Conservation (phyloP, 371 early-diverging fungal species). For the Dichotomocladium elegans region DNA sequence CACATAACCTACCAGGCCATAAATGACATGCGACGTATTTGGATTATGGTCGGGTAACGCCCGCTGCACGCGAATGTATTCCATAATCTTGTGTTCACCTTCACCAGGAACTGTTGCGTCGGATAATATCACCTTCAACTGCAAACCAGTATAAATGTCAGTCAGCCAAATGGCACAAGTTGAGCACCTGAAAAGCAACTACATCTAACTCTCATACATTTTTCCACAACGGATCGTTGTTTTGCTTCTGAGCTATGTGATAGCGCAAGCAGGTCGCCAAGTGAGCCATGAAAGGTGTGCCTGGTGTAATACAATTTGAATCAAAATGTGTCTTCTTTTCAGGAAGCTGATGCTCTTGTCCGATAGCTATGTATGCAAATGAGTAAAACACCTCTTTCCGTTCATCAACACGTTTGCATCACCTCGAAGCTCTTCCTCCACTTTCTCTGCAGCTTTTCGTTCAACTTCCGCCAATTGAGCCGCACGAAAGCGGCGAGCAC, state of each 20-base stretch:
- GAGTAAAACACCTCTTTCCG: no score
- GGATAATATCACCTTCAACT: conserved; percentile 90
- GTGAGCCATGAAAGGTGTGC: conserved; percentile 98
- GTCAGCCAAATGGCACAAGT: no score
- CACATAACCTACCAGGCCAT: conserved; percentile 70
- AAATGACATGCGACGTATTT: conserved; percentile 92
- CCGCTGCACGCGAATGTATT: conserved; percentile 91
- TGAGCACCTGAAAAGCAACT: no score
- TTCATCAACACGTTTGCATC: no score
- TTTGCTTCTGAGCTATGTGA: conserved; percentile 87
- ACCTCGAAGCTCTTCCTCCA: conserved; percentile 52
- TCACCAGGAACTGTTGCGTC: conserved; percentile 98
- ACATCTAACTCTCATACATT: conserved; percentile 53
- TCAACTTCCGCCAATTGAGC: conserved; percentile 82
- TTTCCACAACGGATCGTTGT: conserved; percentile 88
- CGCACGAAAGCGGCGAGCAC: conserved; percentile 96
- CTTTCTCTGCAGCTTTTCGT: conserved; percentile 68
- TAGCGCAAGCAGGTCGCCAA: conserved; percentile 85
- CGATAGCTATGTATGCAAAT: conserved; percentile 52
- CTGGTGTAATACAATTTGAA: conserved; percentile 99
- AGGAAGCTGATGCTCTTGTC: conserved; percentile 45
- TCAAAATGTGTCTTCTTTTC: conserved; percentile 82
- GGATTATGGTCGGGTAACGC: conserved; percentile 76
- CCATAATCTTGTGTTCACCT: conserved; percentile 99
- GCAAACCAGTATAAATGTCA: no score